Conservation (phyloP, 2,329 filamentous ascomycete species). For the Pseudogymnoascus destructans region DNA sequence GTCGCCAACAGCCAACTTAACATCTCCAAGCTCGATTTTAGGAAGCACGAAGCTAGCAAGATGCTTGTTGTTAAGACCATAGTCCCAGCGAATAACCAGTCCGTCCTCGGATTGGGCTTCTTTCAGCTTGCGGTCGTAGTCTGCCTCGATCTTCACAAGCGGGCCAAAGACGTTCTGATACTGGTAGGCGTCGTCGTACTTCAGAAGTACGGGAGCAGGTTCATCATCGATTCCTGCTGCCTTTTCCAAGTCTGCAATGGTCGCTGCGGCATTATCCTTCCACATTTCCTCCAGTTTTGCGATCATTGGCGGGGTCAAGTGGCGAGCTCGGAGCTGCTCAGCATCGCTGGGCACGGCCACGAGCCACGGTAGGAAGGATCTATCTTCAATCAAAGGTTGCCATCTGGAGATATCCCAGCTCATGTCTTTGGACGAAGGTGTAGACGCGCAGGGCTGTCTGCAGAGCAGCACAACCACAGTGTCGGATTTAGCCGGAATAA, state of each 20-base stretch:
- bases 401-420: conserved; percentile 98
- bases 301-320: conserved; percentile 87
- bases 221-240: conserved; percentile 87
- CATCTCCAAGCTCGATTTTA: conserved; percentile 93
- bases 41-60: conserved; percentile 89
- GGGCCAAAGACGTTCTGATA: conserved; percentile 99
- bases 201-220: conserved; percentile 77
- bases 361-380: conserved; percentile 88
- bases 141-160: conserved; percentile 95
- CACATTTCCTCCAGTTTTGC: conserved; percentile 95
- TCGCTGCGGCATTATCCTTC: conserved; percentile 88
- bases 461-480: conserved; percentile 95
- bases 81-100: conserved; percentile 87
- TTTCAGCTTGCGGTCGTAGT: conserved; percentile 98
- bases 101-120: conserved; percentile 96
- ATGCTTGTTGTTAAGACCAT: conserved; percentile 94
- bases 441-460: conserved; percentile 88
- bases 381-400: conserved; percentile 95
- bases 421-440: conserved; percentile 96
- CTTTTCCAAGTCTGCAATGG: conserved; percentile 83
- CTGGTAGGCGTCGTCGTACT: conserved; percentile 94
- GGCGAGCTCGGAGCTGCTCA: conserved; percentile 87
- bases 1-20: conserved; percentile 93
- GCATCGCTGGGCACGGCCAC: conserved; percentile 81
- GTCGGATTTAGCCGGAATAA: conserved; percentile 97